Percentiles rank a stretch among this genome's conserved stretches.
Conservation (phyloP, 1,284 basidiomycete species). For the Malassezia obtusa region DNA sequence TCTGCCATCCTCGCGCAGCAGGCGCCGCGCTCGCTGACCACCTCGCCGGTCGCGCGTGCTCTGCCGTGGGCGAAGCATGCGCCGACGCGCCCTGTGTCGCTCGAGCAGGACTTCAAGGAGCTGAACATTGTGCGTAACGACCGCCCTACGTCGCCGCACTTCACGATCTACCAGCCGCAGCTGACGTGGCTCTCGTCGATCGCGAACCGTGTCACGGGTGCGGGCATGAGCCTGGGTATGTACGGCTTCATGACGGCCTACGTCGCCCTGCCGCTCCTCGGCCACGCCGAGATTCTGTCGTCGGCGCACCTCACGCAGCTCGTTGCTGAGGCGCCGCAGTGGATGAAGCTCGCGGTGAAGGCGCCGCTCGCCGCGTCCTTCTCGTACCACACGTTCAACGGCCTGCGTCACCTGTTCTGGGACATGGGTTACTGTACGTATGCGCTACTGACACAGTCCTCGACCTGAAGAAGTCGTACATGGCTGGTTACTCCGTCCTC, state of each 20-base stretch:
- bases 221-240: slow-evolving; percentile 57
- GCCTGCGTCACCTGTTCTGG: slow-evolving; percentile 82
- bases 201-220: slow-evolving; percentile 73
- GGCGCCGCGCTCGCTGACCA: slow-evolving; percentile 4
- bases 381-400: slow-evolving; percentile 76
- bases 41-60: slow-evolving; percentile 1
- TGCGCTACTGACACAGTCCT: neutral
- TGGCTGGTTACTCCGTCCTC: slow-evolving; percentile 35
- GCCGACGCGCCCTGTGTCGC: slow-evolving; percentile 45
- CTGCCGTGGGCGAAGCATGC: slow-evolving; percentile 8
- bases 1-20: neutral
- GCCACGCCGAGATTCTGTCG: slow-evolving; percentile 56
- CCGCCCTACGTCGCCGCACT: slow-evolving; percentile 81
- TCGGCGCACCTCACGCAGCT: slow-evolving; percentile 67
- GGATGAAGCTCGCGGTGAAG: slow-evolving; percentile 45
- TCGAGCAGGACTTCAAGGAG: slow-evolving; percentile 57
- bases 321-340: slow-evolving; percentile 53
- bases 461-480: slow-evolving; percentile 33
- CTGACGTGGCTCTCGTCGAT: slow-evolving; percentile 77
- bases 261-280: slow-evolving; percentile 65
- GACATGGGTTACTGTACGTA: slow-evolving; percentile 74
- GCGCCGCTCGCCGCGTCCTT: slow-evolving; percentile 28
- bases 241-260: slow-evolving; percentile 83
- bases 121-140: slow-evolving; percentile 75
- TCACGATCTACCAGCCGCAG: slow-evolving; percentile 93